phyloP scores from a whole-genome alignment of 2,329 filamentous ascomycete species.

The Daldinia sp. region DNA sequence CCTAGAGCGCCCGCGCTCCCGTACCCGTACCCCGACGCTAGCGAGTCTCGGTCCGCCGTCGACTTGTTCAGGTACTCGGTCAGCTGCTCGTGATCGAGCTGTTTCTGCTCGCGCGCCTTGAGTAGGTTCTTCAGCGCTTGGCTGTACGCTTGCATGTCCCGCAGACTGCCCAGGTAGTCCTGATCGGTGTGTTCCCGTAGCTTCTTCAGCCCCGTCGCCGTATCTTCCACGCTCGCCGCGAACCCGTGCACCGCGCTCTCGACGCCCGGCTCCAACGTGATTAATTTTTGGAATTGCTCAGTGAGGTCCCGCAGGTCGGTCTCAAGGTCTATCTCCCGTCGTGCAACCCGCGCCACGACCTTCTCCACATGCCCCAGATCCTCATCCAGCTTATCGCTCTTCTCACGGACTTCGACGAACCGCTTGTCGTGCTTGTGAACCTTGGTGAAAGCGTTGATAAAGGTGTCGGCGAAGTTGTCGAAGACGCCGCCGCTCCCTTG shows the following conservation, averaged over 20 bases:
- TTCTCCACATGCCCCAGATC: slow-evolving; percentile 95
- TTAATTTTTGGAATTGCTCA: slow-evolving; percentile 94
- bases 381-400: slow-evolving; percentile 92
- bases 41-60: slow-evolving; percentile 84
- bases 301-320: slow-evolving; percentile 89
- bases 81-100: slow-evolving; percentile 95
- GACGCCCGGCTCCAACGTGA: slow-evolving; percentile 87
- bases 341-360: slow-evolving; percentile 89
- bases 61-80: slow-evolving; percentile 96
- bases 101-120: slow-evolving; percentile 95
- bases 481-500: slow-evolving; percentile 78
- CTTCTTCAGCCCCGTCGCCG: slow-evolving; percentile 79
- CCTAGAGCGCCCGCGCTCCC: slow-evolving; percentile 65
- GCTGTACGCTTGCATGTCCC: slow-evolving; percentile 97
- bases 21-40: slow-evolving; percentile 68
- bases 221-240: slow-evolving; percentile 86
- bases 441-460: slow-evolving; percentile 97
- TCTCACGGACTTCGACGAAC: slow-evolving; percentile 93
- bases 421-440: slow-evolving; percentile 94
- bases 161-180: slow-evolving; percentile 90
- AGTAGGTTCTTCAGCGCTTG: slow-evolving; percentile 87
- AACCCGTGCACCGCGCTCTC: slow-evolving; percentile 87
- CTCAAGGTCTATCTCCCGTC: slow-evolving; percentile 89
- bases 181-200: slow-evolving; percentile 94
- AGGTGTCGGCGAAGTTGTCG: slow-evolving; percentile 94